phyloP scores from a whole-genome alignment of 2,329 filamentous ascomycete genomes.

The Furcasterigmium sp. region DNA sequence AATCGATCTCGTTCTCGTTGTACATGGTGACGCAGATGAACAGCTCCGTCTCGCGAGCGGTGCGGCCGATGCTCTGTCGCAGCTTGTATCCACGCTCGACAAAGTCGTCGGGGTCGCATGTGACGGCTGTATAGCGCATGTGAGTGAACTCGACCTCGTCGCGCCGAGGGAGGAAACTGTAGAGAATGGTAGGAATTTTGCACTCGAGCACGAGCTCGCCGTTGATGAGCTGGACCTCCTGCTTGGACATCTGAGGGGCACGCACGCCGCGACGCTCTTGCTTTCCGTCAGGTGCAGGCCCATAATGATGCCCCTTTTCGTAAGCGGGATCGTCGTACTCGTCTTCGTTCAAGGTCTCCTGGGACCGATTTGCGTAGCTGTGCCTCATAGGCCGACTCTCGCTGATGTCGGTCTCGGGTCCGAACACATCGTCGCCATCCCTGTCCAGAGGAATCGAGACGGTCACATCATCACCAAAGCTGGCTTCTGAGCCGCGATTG shows the following conservation, averaged over 20 bases:
- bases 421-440: conserved; percentile 70
- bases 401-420: conserved; percentile 49
- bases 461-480: conserved; percentile 62
- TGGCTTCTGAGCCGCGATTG: conserved; percentile 38
- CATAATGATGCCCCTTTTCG: conserved; percentile 67
- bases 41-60: conserved; percentile 83
- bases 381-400: conserved; percentile 46
- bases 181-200: conserved; percentile 97
- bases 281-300: conserved; percentile 77
- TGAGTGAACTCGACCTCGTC: conserved; percentile 97
- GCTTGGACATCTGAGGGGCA: conserved; percentile 81
- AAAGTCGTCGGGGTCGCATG: conserved; percentile 94
- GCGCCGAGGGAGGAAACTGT: conserved; percentile 89
- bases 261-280: conserved; percentile 85
- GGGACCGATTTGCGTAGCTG: conserved; percentile 51
- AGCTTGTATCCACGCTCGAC: conserved; percentile 84
- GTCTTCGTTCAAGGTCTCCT: conserved; percentile 48
- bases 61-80: conserved; percentile 82
- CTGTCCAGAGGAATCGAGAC: conserved; percentile 66
- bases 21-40: conserved; percentile 99
- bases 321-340: conserved; percentile 24
- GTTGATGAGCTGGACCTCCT: conserved; percentile 94
- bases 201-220: conserved; percentile 96
- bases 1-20: conserved; percentile 95
- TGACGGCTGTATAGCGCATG: conserved; percentile 98